phyloP scores from a whole-genome alignment of 108 stramenopile species.

The Asterionellopsis glacialis region DNA sequence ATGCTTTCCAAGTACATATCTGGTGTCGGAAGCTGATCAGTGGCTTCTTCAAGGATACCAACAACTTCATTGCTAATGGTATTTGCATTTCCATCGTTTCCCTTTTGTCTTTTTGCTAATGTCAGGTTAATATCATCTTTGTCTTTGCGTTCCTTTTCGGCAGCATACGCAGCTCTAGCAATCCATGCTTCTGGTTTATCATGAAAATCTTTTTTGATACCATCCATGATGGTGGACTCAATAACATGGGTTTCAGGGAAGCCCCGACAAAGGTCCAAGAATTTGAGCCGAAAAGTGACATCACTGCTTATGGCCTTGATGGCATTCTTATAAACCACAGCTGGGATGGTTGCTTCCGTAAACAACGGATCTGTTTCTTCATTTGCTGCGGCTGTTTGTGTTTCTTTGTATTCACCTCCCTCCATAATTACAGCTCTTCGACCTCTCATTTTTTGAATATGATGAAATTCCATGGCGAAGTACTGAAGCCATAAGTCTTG shows the following conservation, averaged over 20 bases:
- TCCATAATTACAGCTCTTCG: constrained; percentile 47
- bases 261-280: constrained; percentile 58
- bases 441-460: constrained; percentile 67
- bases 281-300: constrained; percentile 62
- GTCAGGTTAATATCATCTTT: background rate
- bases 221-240: constrained; percentile 46
- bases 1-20: constrained; percentile 60
- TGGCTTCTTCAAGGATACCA: constrained; percentile 45
- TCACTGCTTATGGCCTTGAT: constrained; percentile 56
- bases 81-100: constrained; percentile 1
- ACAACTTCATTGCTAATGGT: constrained; percentile 30
- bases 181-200: constrained; percentile 79
- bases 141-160: constrained; percentile 1
- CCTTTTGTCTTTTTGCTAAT: constrained; percentile 1
- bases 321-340: constrained; percentile 71
- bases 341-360: constrained; percentile 31
- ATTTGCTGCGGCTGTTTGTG: constrained; percentile 3
- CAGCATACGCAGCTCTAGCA: constrained; percentile 38
- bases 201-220: constrained; percentile 50
- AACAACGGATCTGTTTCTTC: constrained; percentile 12
- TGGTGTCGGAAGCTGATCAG: constrained; percentile 39
- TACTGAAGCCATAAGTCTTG: constrained; percentile 80
- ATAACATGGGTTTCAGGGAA: constrained; percentile 63
- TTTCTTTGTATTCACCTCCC: constrained; percentile 7
- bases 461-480: constrained; percentile 81